Conservation (phyloP, 345 rosid genomes). For the Dimocarpus longan region DNA sequence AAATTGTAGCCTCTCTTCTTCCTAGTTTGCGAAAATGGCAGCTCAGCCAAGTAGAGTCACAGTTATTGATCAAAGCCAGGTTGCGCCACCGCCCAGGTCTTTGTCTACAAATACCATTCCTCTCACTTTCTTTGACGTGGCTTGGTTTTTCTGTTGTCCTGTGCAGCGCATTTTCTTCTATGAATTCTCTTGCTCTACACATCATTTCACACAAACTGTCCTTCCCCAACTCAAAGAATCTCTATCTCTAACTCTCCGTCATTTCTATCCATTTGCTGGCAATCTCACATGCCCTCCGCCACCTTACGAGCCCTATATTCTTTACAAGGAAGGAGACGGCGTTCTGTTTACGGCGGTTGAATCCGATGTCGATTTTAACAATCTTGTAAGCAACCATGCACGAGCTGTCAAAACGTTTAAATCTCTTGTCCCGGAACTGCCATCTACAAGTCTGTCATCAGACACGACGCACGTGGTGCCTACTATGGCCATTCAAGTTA, state of each 20-base stretch:
- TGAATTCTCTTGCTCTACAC: constrained; percentile 32
- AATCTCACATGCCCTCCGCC: constrained; percentile 26
- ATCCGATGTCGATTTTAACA: constrained; percentile 37
- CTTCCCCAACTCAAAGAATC: constrained; percentile 50
- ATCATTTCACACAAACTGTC: constrained; percentile 29
- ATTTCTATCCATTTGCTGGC: constrained; percentile 49
- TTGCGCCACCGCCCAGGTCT: constrained; percentile 36
- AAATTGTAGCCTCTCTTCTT: background rate
- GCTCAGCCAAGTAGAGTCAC: too few relatives aligned
- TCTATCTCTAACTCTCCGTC: constrained; percentile 46
- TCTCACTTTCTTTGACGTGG: constrained; percentile 43
- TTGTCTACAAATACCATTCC: constrained; percentile 39
- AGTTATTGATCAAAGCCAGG: constrained; percentile 25
- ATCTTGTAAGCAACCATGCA: constrained; percentile 18
- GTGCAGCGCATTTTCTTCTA: constrained; percentile 41
- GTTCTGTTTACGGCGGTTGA: constrained; percentile 33
- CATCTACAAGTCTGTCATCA: background rate
- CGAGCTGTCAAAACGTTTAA: constrained; percentile 29
- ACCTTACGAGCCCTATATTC: constrained; percentile 29
- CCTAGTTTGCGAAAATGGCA: background rate
- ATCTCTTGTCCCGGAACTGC: constrained; percentile 33
- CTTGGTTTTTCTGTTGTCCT: constrained; percentile 25
- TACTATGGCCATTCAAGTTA: constrained; percentile 31
- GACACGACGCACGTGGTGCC: constrained; percentile 20
- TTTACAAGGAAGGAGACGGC: constrained; percentile 33